Conservation (phyloP, 352 stramenopile genomes). For the Phytophthora citrophthora region DNA sequence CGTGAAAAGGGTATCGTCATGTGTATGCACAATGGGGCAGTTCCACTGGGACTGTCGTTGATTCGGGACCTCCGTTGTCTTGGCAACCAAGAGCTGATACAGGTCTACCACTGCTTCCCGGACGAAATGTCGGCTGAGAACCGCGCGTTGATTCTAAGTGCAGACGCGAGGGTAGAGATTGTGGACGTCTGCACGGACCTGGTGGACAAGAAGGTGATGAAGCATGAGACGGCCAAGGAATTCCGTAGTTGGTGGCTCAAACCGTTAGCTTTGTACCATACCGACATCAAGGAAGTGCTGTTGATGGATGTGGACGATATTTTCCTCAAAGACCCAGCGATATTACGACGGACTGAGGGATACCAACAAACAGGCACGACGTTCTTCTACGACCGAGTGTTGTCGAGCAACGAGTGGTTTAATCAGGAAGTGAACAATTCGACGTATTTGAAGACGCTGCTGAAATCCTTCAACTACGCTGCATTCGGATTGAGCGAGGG, state of each 20-base stretch:
- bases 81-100: slow-evolving; percentile 44
- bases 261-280: slow-evolving; percentile 43
- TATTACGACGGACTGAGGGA: slow-evolving; percentile 34
- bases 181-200: slow-evolving; percentile 47
- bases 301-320: slow-evolving; percentile 61
- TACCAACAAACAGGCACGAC: slow-evolving; percentile 54
- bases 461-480: slow-evolving; percentile 57
- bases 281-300: slow-evolving; percentile 37
- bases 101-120: slow-evolving; percentile 45
- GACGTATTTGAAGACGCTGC: slow-evolving; percentile 47
- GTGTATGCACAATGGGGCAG: slow-evolving; percentile 32
- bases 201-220: slow-evolving; percentile 23
- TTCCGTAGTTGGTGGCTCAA: slow-evolving; percentile 55
- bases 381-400: slow-evolving; percentile 45
- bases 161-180: slow-evolving; percentile 34
- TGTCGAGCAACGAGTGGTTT: slow-evolving; percentile 34
- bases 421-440: slow-evolving; percentile 33
- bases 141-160: slow-evolving; percentile 17
- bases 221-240: slow-evolving; percentile 13
- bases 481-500: slow-evolving; percentile 31
- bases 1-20: slow-evolving; percentile 40
- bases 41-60: slow-evolving; percentile 43
- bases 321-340: slow-evolving; percentile 48
- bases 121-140: slow-evolving; percentile 38
- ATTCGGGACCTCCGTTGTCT: slow-evolving; percentile 35